Base-by-base conservation (phyloP, 495 filamentous ascomycete genomes). In the Tricharina praecox region DNA sequence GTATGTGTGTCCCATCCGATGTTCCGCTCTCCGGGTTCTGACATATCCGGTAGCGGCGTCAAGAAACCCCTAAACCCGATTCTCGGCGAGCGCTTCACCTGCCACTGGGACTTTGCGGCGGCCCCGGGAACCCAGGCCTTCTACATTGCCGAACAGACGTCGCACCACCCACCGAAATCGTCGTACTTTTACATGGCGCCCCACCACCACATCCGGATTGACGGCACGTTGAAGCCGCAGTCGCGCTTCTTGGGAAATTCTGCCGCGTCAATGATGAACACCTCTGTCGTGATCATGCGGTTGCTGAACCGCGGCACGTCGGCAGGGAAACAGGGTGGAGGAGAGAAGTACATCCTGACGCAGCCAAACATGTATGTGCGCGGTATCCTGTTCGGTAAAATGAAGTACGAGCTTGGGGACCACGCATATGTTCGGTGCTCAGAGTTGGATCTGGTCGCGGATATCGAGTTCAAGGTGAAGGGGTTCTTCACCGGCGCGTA, bases 301-400 rank as follows among this genome's bases (percentile, higher is more conserved):
- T 67, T 99, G 33, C 56, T 86, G 63, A 94, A 94, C 59, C 70
- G 78, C 43, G 56, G 56, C 24, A 41, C 41, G 24, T 39, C 48
- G 30, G 55, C 55, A 13, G 56, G 73, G 47, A 62, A 78, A 53
- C 69, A 69, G 25, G 64, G 70, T 35, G 79, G 75, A 52, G 78
- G 76, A 35, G 90, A 99, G 63, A 70, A 77, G 78, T 99, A 93
- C 64, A 80, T 88, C 55, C 62, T 95, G 45, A 95, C 90, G 0
- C 90, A 99, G 60, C 90, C 90, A 4, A 99, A 99, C 63, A 99
- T 99, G 87, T 99, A 99, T 64, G 92, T 88, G 28, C 76, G 90
- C 47, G 90, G 90, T 20, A 96, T 99, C 47, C 68, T 99, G 10
- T 95, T 99, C 58, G 90, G 90, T 18, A 96, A 94, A 65, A 96